Evolutionary conservation across 2,329 filamentous ascomycete species (phyloP).

Genomic region (Nothopassalora personata): DNA sequence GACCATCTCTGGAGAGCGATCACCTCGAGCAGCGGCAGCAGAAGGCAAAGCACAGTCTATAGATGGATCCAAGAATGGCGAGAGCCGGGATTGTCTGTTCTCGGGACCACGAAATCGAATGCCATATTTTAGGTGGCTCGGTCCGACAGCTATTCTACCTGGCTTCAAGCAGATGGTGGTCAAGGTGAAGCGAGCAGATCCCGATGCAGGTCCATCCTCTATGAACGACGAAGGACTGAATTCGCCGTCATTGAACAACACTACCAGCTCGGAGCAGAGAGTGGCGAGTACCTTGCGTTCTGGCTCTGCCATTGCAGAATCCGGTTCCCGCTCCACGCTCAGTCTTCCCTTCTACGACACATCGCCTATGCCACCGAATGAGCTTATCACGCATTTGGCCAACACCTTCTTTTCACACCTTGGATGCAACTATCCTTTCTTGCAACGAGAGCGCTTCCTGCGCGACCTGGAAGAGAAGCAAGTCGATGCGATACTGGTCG

Average conservation of each 20-base stretch:
- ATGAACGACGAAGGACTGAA: slow-evolving; percentile 34
- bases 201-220: slow-evolving; percentile 58
- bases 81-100: slow-evolving; percentile 25
- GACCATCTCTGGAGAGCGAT: slow-evolving; percentile 9
- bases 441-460: slow-evolving; percentile 67
- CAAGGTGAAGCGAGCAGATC: slow-evolving; percentile 62
- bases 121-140: slow-evolving; percentile 87
- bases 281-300: slow-evolving; percentile 20
- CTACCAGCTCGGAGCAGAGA: slow-evolving; percentile 14
- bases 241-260: slow-evolving; percentile 25
- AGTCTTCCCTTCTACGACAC: slow-evolving; percentile 69
- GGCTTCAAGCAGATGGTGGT: slow-evolving; percentile 92
- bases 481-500: slow-evolving; percentile 77
- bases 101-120: slow-evolving; percentile 55
- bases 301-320: slow-evolving; percentile 26
- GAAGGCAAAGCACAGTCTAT: slow-evolving; percentile 4
- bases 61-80: slow-evolving; percentile 10
- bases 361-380: slow-evolving; percentile 64
- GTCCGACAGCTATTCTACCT: slow-evolving; percentile 83
- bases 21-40: slow-evolving; percentile 6
- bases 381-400: slow-evolving; percentile 69
- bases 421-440: slow-evolving; percentile 80
- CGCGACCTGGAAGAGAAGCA: slow-evolving; percentile 73
- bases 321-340: slow-evolving; percentile 41
- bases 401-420: slow-evolving; percentile 77